These are phyloP conservation scores for Sanghuangporus sanghuang DNA, from an alignment of 1,284 basidiomycete genomes.

Conservation along the genomic window DNA sequence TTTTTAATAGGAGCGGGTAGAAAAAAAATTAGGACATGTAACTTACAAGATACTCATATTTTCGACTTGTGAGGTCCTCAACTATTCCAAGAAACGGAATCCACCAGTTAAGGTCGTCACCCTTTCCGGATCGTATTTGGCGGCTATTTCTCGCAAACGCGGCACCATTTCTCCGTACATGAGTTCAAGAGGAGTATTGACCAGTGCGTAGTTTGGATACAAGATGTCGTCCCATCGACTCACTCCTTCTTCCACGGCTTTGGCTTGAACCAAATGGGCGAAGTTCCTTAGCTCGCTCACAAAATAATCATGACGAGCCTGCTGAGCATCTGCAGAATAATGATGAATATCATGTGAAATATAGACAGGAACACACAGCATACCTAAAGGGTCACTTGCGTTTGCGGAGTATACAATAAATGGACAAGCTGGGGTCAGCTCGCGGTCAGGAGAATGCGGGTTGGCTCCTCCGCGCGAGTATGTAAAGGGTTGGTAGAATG, in stretches of 20 bases:
- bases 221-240: constrained; percentile 18
- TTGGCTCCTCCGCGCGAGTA: constrained; percentile 12
- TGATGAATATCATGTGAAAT: background rate
- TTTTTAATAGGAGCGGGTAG: no score
- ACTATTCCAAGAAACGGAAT: constrained; percentile 5
- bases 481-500: background rate
- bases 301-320: background rate
- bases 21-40: no score
- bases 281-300: constrained; percentile 9
- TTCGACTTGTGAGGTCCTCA: no score
- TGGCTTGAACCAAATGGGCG: constrained; percentile 6
- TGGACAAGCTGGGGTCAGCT: constrained; percentile 4
- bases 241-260: constrained; percentile 10
- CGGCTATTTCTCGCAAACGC: constrained; percentile 3
- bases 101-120: constrained; percentile 15
- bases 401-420: background rate
- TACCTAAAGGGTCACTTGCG: constrained; percentile 1
- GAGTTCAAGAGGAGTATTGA: constrained; percentile 14
- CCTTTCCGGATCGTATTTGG: constrained; percentile 9
- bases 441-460: constrained; percentile 6
- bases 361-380: background rate
- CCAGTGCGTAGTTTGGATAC: constrained; percentile 21
- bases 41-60: no score
- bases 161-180: constrained; percentile 18
- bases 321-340: background rate